Evolutionary conservation across 768 basidiomycete genomes (phyloP).

Genomic region (Mycena metata): DNA sequence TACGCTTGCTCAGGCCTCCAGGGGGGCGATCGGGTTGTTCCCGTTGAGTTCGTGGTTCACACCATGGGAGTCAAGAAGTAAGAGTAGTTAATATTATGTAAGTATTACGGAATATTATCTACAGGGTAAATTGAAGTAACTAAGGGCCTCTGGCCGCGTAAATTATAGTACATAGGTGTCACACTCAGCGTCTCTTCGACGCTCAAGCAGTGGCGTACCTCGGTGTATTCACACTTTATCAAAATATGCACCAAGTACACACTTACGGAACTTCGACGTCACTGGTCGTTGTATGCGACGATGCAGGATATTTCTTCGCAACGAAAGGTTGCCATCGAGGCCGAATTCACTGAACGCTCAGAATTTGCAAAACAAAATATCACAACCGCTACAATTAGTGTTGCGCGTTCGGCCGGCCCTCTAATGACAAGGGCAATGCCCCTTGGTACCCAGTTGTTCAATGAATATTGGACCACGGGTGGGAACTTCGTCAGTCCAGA

Average conservation of each 20-base stretch:
- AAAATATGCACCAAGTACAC: slow-evolving; percentile 56
- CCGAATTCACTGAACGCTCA: slow-evolving; percentile 21
- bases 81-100: no score
- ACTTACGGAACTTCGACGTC: slow-evolving; percentile 52
- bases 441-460: slow-evolving; percentile 41
- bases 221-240: slow-evolving; percentile 54
- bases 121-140: no score
- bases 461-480: slow-evolving; percentile 59
- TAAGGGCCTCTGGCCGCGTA: no score
- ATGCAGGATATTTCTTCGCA: slow-evolving; percentile 43
- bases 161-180: no score
- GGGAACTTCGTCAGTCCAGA: slow-evolving; percentile 46
- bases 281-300: slow-evolving; percentile 55
- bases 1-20: no score
- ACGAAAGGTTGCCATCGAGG: slow-evolving; percentile 38
- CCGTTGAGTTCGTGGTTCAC: no score
- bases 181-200: slow-evolving; percentile 47
- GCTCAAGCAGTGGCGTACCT: slow-evolving; percentile 54
- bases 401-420: slow-evolving; percentile 55
- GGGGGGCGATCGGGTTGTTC: no score
- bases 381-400: slow-evolving; percentile 4
- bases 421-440: slow-evolving; percentile 38
- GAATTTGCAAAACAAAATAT: slow-evolving; percentile 27
- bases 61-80: no score
- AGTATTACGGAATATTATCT: no score